phyloP scores from a whole-genome alignment of 2,329 filamentous ascomycete genomes.

The Colletotrichum theobromicola region DNA sequence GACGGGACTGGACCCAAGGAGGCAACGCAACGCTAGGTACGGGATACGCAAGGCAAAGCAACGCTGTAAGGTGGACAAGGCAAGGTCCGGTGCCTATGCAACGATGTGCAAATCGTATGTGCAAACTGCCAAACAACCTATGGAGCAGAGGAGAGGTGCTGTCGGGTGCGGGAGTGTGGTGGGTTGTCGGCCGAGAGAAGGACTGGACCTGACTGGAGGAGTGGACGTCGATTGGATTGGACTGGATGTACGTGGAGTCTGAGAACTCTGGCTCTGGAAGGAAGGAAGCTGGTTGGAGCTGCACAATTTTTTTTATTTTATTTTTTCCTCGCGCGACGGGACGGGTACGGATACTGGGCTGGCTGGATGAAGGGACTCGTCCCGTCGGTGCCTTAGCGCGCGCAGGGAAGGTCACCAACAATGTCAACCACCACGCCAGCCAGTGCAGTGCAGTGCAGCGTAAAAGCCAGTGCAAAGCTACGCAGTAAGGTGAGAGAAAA shows the following conservation, averaged over 20 bases:
- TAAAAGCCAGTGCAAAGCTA: background rate
- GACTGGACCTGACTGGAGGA: background rate
- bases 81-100: background rate
- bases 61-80: background rate
- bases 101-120: constrained; percentile 4
- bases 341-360: background rate
- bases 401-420: background rate
- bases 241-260: background rate
- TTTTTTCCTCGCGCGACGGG: background rate
- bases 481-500: background rate
- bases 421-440: background rate
- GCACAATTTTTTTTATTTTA: background rate
- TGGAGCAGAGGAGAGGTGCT: background rate
- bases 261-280: background rate
- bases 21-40: background rate
- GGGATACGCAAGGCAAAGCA: background rate
- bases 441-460: background rate
- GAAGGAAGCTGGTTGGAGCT: background rate
- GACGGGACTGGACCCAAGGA: background rate
- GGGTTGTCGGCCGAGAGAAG: constrained; percentile 15
- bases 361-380: constrained; percentile 5
- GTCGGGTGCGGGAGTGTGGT: background rate
- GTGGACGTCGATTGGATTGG: background rate
- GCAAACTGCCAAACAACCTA: background rate
- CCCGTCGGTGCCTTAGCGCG: background rate